Percentiles rank a stretch among this genome's conserved stretches.
phyloP scores from a whole-genome alignment of 2,329 filamentous ascomycete genomes.

The Epichloe baconii region DNA sequence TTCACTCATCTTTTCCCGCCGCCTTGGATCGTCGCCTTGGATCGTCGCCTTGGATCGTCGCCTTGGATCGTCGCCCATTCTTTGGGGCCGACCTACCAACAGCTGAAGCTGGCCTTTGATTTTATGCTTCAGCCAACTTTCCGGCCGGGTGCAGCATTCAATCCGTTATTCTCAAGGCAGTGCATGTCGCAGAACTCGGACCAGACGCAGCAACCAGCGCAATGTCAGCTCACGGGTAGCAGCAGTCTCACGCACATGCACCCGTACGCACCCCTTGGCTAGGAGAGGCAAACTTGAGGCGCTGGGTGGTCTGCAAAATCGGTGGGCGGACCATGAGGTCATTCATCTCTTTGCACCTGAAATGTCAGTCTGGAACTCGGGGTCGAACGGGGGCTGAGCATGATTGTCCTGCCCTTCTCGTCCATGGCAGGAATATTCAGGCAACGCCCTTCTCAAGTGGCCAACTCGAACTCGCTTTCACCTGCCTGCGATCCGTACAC shows the following conservation, averaged over 20 bases:
- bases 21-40: too few relatives aligned
- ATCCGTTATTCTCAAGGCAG: neutral
- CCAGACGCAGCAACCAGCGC: neutral
- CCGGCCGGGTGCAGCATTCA: neutral
- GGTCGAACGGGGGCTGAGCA: too few relatives aligned
- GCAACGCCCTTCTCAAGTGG: too few relatives aligned
- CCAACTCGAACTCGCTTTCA: too few relatives aligned
- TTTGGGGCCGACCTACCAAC: too few relatives aligned
- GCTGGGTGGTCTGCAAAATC: neutral
- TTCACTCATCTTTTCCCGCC: neutral
- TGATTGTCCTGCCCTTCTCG: too few relatives aligned
- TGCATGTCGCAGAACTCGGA: constrained; percentile 4
- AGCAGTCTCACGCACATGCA: neutral
- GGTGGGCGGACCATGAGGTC: neutral
- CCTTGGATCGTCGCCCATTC: too few relatives aligned
- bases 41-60: too few relatives aligned
- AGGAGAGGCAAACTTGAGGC: neutral
- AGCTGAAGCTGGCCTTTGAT: neutral
- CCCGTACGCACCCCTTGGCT: too few relatives aligned
- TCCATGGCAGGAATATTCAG: too few relatives aligned
- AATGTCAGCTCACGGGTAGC: neutral
- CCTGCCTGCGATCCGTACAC: too few relatives aligned
- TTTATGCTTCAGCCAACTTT: neutral
- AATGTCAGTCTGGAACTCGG: neutral
- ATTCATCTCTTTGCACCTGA: neutral